These are phyloP conservation scores for Leishmania tropica DNA, from an alignment of 208 protist genomes.

Conservation along the genomic window DNA sequence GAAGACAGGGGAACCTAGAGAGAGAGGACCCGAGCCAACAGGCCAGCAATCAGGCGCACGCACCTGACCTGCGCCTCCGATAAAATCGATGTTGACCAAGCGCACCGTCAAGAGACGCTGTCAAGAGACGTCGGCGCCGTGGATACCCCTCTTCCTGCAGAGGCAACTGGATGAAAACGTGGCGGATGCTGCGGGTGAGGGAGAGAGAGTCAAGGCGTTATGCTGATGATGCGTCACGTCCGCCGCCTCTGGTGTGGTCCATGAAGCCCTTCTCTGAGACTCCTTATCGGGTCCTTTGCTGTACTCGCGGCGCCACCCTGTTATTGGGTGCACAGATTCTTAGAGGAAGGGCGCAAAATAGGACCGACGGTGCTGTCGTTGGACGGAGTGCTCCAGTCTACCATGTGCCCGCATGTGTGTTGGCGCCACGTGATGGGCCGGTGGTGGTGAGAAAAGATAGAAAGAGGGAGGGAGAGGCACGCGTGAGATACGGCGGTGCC, in stretches of 20 bases:
- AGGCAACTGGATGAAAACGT: background rate
- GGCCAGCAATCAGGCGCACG: background rate
- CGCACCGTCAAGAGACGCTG: background rate
- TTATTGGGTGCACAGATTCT: too few relatives aligned
- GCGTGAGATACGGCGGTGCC: too few relatives aligned
- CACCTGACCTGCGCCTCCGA: background rate
- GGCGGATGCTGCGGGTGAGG: background rate
- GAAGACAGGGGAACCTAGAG: background rate
- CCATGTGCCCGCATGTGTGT: background rate
- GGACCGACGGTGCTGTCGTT: background rate
- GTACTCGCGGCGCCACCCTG: too few relatives aligned
- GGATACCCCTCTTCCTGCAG: background rate
- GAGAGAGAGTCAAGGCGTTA: background rate
- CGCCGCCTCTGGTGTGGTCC: background rate
- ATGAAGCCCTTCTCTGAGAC: background rate
- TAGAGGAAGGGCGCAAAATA: background rate
- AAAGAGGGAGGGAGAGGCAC: background rate
- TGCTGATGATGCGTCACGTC: background rate
- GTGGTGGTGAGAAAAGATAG: background rate
- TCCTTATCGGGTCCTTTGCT: background rate
- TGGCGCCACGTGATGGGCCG: background rate
- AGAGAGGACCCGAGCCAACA: background rate
- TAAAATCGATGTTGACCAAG: background rate
- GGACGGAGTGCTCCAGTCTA: background rate
- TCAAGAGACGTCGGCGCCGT: background rate